phyloP scores from a whole-genome alignment of 78 protist genomes.

The Polysphondylium violaceum region DNA sequence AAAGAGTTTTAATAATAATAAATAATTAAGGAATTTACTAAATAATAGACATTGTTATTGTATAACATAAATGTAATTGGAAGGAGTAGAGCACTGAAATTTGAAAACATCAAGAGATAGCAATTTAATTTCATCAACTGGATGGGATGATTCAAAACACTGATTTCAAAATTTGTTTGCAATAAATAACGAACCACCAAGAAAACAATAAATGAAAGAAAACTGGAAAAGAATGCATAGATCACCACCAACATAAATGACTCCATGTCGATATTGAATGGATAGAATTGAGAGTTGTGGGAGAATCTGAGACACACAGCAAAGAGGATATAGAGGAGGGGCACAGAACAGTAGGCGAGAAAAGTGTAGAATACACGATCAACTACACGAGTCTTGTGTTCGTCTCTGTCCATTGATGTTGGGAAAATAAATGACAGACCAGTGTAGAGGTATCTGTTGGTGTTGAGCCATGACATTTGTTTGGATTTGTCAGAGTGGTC shows the following conservation, averaged over 20 bases:
- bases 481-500: slow-evolving; percentile 2
- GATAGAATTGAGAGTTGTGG: slow-evolving; percentile 19
- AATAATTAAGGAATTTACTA: slow-evolving; percentile 27
- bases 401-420: slow-evolving; percentile 59
- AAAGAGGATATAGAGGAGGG: slow-evolving; percentile 47
- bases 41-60: slow-evolving; percentile 57
- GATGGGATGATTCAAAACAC: slow-evolving; percentile 55
- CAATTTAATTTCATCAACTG: slow-evolving; percentile 26
- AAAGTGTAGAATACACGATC: slow-evolving; percentile 61
- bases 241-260: slow-evolving; percentile 16
- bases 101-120: slow-evolving; percentile 23
- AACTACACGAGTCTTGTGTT: slow-evolving; percentile 64
- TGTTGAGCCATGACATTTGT: slow-evolving; percentile 1
- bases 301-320: slow-evolving; percentile 33
- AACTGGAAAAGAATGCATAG: slow-evolving; percentile 50
- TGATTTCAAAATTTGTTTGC: slow-evolving; percentile 40
- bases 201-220: slow-evolving; percentile 28
- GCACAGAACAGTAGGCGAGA: slow-evolving; percentile 37
- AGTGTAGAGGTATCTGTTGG: background rate
- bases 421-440: slow-evolving; percentile 33
- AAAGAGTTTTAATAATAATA: background rate
- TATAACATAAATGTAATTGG: slow-evolving; percentile 57
- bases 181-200: slow-evolving; percentile 32
- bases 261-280: slow-evolving; percentile 25
- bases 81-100: slow-evolving; percentile 38